A percentile compares a stretch with the other conserved stretches of the same genome.
Conservation (phyloP, 2,329 filamentous ascomycete genomes). For the Acrodontium crateriforme region DNA sequence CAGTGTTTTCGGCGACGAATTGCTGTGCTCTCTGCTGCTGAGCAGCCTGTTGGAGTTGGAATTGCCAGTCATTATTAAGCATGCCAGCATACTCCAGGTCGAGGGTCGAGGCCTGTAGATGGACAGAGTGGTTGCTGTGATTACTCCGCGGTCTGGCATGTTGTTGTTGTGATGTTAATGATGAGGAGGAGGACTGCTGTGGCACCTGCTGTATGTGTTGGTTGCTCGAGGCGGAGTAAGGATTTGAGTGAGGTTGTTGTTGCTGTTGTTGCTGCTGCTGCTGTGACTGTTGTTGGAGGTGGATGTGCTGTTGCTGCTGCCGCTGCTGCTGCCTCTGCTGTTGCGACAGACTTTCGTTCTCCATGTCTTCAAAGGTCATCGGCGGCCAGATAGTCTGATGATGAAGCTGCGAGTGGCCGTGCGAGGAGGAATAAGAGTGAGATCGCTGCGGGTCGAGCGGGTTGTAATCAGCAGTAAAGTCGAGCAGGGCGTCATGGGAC, state of each 20-base stretch:
- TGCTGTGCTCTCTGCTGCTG: conserved; percentile 15
- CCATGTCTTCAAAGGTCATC: conserved; percentile 13
- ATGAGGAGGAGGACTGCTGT: conserved; percentile 9
- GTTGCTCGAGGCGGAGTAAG: background rate
- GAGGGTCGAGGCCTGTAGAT: conserved; percentile 18
- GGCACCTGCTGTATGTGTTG: conserved; percentile 4
- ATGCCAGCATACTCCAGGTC: conserved; percentile 21
- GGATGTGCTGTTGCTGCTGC: conserved; percentile 10
- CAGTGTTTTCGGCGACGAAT: conserved; percentile 14
- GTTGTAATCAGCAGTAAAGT: conserved; percentile 26
- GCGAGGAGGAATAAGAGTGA: conserved; percentile 15
- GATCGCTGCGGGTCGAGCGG: conserved; percentile 19
- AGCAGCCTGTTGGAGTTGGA: conserved; percentile 24
- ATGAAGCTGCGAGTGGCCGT: conserved; percentile 9
- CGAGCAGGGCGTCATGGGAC: conserved; percentile 26
- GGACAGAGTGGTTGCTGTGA: conserved; percentile 16
- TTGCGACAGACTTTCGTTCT: conserved; percentile 11
- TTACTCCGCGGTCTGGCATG: conserved; percentile 17
- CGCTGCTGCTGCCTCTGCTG: conserved; percentile 13
- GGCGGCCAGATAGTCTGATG: conserved; percentile 9
- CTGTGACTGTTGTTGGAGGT: conserved; percentile 9
- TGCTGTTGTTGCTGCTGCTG: conserved; percentile 8
- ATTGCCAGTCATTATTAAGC: conserved; percentile 28
- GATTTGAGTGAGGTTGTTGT: background rate
- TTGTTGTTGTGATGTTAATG: no score